Conservation (phyloP, 2,329 filamentous ascomycete genomes). For the Clarireedia hainanense region DNA sequence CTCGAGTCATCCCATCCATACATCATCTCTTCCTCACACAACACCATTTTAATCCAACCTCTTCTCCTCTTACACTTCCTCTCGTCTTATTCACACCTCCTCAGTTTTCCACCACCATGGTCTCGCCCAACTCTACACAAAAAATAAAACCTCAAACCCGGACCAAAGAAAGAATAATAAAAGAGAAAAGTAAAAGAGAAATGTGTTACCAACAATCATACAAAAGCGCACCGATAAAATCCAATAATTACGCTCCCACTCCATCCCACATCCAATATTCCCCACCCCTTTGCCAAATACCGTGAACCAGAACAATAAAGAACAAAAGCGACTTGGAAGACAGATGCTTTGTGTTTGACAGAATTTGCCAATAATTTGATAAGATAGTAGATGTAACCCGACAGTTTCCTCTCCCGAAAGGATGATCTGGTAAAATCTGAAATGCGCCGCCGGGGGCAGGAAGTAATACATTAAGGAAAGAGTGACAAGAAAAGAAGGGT, state of each 20-base stretch:
- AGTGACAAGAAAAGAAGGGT: background rate
- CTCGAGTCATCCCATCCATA: too few relatives aligned
- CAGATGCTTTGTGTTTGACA: background rate
- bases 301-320: too few relatives aligned
- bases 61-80: too few relatives aligned
- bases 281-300: background rate
- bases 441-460: conserved; percentile 1
- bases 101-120: too few relatives aligned
- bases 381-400: background rate
- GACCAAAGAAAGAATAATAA: too few relatives aligned
- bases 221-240: background rate
- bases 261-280: background rate
- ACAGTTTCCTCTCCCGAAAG: background rate
- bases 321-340: too few relatives aligned
- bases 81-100: too few relatives aligned
- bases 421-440: background rate
- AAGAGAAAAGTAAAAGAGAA: background rate
- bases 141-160: too few relatives aligned
- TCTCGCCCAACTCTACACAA: too few relatives aligned
- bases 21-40: too few relatives aligned
- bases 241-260: conserved; percentile 8
- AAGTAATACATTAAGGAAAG: conserved; percentile 3
- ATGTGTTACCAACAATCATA: background rate
- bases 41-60: too few relatives aligned
- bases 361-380: background rate